These are phyloP conservation scores for Fusarium lyarnte DNA, from an alignment of 2,329 filamentous ascomycete species.

Conservation along the genomic window DNA sequence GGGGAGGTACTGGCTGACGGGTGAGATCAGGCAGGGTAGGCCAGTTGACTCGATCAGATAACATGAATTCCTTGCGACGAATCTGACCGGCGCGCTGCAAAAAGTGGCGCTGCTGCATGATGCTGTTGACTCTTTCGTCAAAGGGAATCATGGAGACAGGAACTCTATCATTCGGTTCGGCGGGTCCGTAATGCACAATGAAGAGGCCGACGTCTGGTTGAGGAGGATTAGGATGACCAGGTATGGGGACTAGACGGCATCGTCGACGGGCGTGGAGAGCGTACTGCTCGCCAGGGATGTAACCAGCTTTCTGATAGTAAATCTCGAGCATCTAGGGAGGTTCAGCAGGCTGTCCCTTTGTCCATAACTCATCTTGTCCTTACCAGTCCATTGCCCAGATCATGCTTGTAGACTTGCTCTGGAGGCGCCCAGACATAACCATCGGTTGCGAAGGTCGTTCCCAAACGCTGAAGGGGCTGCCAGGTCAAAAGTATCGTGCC, in stretches of 20 bases:
- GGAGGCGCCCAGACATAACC: conserved; percentile 90
- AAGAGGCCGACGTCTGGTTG: conserved; percentile 84
- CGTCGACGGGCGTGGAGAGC: conserved; percentile 83
- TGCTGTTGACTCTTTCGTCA: conserved; percentile 67
- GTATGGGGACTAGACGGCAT: conserved; percentile 82
- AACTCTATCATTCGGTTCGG: conserved; percentile 77
- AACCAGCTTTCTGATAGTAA: conserved; percentile 83
- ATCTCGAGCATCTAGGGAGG: conserved; percentile 81
- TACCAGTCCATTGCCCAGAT: conserved; percentile 71
- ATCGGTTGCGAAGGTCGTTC: conserved; percentile 84
- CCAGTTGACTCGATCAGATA: conserved; percentile 90
- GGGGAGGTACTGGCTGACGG: conserved; percentile 61
- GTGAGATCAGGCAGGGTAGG: conserved; percentile 75
- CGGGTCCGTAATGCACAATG: conserved; percentile 88
- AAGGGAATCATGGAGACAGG: conserved; percentile 74
- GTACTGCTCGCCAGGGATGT: conserved; percentile 76
- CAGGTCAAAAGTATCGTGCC: conserved; percentile 86
- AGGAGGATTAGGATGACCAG: conserved; percentile 74
- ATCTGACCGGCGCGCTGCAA: conserved; percentile 82
- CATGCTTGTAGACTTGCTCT: conserved; percentile 80
- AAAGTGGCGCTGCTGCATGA: conserved; percentile 69
- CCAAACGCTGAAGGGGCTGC: conserved; percentile 80
- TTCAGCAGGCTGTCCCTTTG: conserved; percentile 18
- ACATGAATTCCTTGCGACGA: conserved; percentile 91
- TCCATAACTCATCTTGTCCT: conserved; percentile 32